Percentiles rank a stretch among this genome's conserved stretches.
Evolutionary conservation across 2,329 filamentous ascomycete species (phyloP).

Genomic region (Phialocephala subalpina): DNA sequence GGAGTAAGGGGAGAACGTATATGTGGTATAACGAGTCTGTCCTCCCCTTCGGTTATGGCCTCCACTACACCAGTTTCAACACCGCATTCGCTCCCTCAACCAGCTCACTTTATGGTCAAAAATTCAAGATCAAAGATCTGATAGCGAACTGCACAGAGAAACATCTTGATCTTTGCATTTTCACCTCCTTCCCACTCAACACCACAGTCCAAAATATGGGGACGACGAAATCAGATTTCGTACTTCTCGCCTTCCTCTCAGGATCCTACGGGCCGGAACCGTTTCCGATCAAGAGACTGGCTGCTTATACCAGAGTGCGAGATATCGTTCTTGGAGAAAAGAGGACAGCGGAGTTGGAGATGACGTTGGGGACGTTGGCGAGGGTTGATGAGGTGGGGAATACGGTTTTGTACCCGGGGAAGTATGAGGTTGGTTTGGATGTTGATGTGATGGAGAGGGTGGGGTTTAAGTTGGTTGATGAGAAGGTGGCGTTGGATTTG

Average conservation of each 20-base stretch:
- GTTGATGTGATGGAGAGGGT: background rate
- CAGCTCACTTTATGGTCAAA: background rate
- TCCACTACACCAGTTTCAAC: conserved; percentile 65
- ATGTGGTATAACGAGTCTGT: conserved; percentile 64
- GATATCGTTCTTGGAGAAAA: conserved; percentile 23
- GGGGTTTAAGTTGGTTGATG: background rate
- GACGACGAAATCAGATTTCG: conserved; percentile 60
- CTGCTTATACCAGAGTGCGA: conserved; percentile 52
- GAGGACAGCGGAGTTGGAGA: conserved; percentile 47
- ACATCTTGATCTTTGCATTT: background rate
- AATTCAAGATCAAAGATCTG: background rate
- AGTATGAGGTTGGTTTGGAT: conserved; percentile 3
- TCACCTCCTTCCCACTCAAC: background rate
- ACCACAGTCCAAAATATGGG: conserved; percentile 55
- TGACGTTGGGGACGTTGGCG: conserved; percentile 51
- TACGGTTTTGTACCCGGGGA: conserved; percentile 7
- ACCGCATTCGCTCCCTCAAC: background rate
- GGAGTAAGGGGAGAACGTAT: conserved; percentile 58
- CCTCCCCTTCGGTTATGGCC: conserved; percentile 59
- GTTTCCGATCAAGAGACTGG: conserved; percentile 60
- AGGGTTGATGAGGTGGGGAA: background rate
- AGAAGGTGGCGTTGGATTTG: background rate
- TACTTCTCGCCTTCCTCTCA: conserved; percentile 59
- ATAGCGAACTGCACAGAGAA: background rate
- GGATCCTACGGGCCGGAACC: conserved; percentile 56